A percentile compares a stretch with the other conserved stretches of the same genome.
phyloP scores from a whole-genome alignment of 129 eudicot genomes.

The Saussurea involucrata region DNA sequence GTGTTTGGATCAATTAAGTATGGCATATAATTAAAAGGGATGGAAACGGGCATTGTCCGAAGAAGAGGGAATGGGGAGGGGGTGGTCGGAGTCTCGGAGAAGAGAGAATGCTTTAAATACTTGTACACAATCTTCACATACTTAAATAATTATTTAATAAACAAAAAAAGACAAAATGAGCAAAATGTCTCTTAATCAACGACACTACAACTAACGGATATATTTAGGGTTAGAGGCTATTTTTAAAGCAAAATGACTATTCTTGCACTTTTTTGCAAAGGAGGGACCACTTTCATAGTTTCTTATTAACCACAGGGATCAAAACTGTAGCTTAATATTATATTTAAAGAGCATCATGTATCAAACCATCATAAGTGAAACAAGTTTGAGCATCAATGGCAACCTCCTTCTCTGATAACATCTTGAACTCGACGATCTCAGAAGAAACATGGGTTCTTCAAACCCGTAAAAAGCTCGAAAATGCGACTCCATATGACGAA shows the following conservation, averaged over 20 bases:
- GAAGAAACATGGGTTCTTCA: constrained; percentile 25
- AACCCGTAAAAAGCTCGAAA: constrained; percentile 7
- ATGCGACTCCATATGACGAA: not conserved
- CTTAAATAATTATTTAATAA: not conserved
- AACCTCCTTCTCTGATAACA: constrained; percentile 12
- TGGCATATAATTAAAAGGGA: too few species aligned
- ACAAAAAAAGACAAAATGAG: too few species aligned
- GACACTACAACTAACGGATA: not conserved
- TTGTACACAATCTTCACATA: not conserved
- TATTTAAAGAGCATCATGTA: not conserved
- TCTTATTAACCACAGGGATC: not conserved
- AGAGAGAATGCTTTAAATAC: not conserved
- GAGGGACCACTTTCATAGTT: not conserved
- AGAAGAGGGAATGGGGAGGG: not conserved
- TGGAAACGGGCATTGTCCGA: too few species aligned
- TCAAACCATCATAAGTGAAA: not conserved
- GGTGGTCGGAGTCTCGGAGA: not conserved
- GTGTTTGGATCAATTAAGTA: too few species aligned
- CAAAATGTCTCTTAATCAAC: not conserved
- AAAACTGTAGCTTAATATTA: not conserved
- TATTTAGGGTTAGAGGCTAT: not conserved
- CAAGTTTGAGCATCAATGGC: constrained; percentile 4
- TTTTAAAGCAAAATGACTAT: not conserved
- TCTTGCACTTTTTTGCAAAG: not conserved
- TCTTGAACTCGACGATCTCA: constrained; percentile 7